Evolutionary conservation across 148 eudicot genomes (phyloP).

Genomic region (Fagopyrum tataricum): DNA sequence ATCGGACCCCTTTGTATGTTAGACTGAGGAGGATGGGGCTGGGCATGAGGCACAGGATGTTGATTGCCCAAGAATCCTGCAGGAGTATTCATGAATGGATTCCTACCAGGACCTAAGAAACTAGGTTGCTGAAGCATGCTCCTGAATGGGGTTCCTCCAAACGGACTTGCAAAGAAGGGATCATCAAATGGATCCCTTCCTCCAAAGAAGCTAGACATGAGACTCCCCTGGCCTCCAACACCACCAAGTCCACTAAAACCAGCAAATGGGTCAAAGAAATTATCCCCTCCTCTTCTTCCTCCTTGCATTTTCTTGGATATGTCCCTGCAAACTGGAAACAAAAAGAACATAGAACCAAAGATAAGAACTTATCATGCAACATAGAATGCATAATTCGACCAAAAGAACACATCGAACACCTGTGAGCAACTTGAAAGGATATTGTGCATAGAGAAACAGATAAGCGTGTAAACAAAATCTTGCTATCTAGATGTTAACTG

Average conservation of each 20-base stretch:
- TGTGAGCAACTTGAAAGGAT: background rate
- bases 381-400: background rate
- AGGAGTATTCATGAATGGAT: constrained; percentile 23
- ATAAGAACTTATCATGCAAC: background rate
- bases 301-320: constrained; percentile 13
- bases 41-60: constrained; percentile 10
- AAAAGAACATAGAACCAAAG: background rate
- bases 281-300: constrained; percentile 7
- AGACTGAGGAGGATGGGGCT: constrained; percentile 14
- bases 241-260: constrained; percentile 21
- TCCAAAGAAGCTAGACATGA: constrained; percentile 39
- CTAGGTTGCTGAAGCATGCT: constrained; percentile 29
- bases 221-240: constrained; percentile 30
- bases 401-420: background rate
- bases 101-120: constrained; percentile 21
- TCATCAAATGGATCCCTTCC: constrained; percentile 52
- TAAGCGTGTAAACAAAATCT: background rate
- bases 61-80: constrained; percentile 27
- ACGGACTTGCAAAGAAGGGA: constrained; percentile 10
- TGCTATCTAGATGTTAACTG: background rate
- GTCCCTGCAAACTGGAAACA: background rate
- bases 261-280: constrained; percentile 24
- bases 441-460: background rate
- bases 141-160: constrained; percentile 27
- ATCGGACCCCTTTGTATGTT: constrained; percentile 39